Evolutionary conservation across 2,329 filamentous ascomycete species (phyloP), one percentile per base, ranked within the genome.

Genomic region (Colletotrichum cuscutae): DNA sequence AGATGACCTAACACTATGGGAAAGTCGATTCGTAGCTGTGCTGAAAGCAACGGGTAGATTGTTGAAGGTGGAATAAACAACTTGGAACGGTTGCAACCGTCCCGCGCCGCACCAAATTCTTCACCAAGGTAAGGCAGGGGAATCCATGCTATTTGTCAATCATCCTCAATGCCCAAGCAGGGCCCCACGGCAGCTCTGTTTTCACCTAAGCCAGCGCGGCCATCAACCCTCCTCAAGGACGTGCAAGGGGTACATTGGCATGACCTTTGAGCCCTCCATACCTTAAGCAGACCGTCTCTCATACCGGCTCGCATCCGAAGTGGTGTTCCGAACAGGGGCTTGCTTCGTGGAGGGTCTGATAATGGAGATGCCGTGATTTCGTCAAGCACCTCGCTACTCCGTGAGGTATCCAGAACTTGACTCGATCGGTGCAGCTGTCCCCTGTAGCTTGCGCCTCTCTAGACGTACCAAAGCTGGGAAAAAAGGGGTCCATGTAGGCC

Each of bases 111-210:
- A 26, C 35, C 42, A 53, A 54, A 32, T 63, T 69, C 65, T 69
- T 69, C 53, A 69, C 53, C 65, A 13, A n/a, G 6, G 32, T 35
- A 46, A 58, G 54, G 65, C 65, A 72, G 66, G 70, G 70, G 53
- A n/a, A 22, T 59, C 65, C 70, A 59, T 69, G 70, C 24, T 72
- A 72, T 72, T 72, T 70, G 70, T 72, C 70, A 72, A 72, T 70
- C 61, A 28, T 37, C 8, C 24, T 65, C 42, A 37, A 28, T 61
- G 69, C 28, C 15, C 26, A 24, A 26, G 28, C 59, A 64, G 52
- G 59, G 24, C 49, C 60, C 59, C 60, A 35, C 57, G 59, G 35
- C 65, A 37, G 58, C 30, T 57, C 28, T 56, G 65, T 49, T 46
- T 64, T 37, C 53, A 69, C 24, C 42, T 37, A 32, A 35, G 49